Percentiles rank a stretch among this genome's conserved stretches.
These are phyloP conservation scores for grape (Vitis vinifera) DNA, from an alignment of 164 flowering plant species.

Conservation along the genomic window ASM3070453v1 NC_081808.1:22563501-22564000, in stretches of 20 bases:
- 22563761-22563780: constrained; percentile 61
- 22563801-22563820: constrained; percentile 58
- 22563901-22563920: too few species aligned
- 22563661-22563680: constrained; percentile 21
- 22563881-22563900: too few species aligned
- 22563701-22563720: constrained; percentile 86
- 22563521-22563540: constrained; percentile 52
- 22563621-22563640: constrained; percentile 63
- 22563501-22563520: too few species aligned
- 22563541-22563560: constrained; percentile 50
- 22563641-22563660: constrained; percentile 85
- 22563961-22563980: too few species aligned
- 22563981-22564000: too few species aligned
- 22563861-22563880: too few species aligned
- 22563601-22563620: constrained; percentile 62
- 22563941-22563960: too few species aligned
- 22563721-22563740: constrained; percentile 71
- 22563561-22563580: constrained; percentile 47
- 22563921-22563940: too few species aligned
- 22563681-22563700: constrained; percentile 27
- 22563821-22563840: constrained; percentile 72
- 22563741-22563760: constrained; percentile 43
- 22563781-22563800: constrained; percentile 79
- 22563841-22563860: constrained; percentile 33
- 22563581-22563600: constrained; percentile 66